Conservation (phyloP, 106 monocot genomes). For the Iris macrosiphon region DNA sequence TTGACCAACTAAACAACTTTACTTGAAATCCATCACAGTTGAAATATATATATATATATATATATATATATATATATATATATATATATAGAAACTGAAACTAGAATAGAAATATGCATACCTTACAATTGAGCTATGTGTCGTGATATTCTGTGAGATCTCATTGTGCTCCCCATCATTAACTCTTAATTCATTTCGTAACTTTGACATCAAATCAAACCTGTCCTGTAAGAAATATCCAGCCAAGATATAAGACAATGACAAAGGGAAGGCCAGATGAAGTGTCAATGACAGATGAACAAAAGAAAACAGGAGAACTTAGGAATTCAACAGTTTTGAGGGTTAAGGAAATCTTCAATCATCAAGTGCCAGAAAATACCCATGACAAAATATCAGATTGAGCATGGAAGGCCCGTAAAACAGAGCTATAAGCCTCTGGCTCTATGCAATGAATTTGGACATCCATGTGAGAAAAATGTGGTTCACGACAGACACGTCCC, state of each 20-base stretch:
- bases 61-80: too few species aligned
- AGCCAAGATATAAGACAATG: not conserved
- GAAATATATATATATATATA: too few species aligned
- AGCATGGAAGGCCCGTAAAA: slow-evolving; percentile 53
- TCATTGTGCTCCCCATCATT: slow-evolving; percentile 59
- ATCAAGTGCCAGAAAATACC: slow-evolving; percentile 24
- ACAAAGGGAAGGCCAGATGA: not conserved
- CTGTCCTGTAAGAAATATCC: slow-evolving; percentile 29
- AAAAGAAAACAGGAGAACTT: too few species aligned
- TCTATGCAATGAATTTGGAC: slow-evolving; percentile 49
- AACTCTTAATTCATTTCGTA: slow-evolving; percentile 61
- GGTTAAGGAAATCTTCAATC: too few species aligned
- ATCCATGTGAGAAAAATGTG: slow-evolving; percentile 4
- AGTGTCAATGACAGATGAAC: not conserved
- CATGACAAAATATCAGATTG: slow-evolving; percentile 60
- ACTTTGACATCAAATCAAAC: slow-evolving; percentile 45
- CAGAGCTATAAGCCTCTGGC: slow-evolving; percentile 46
- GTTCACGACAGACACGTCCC: too few species aligned
- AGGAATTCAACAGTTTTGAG: too few species aligned
- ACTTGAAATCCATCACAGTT: too few species aligned
- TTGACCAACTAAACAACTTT: not conserved
- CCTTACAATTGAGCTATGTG: slow-evolving; percentile 50
- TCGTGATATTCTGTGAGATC: slow-evolving; percentile 40
- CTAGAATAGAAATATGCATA: slow-evolving; percentile 5
- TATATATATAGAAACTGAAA: not conserved